These are phyloP conservation scores for Aspergillus tubingensis DNA, from an alignment of 2,329 filamentous ascomycete genomes.

Conservation along the genomic window DNA sequence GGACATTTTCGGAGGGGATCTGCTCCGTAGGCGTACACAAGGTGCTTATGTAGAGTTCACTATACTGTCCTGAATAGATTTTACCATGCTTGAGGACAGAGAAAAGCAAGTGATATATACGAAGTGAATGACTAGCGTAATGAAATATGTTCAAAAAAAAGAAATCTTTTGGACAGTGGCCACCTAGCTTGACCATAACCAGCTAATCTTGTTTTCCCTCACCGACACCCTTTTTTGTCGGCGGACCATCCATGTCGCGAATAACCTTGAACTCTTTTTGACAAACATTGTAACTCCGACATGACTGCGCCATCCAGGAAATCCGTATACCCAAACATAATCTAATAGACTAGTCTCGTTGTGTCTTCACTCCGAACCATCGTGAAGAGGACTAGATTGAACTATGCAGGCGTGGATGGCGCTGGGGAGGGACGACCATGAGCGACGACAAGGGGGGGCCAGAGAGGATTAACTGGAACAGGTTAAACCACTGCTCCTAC, in stretches of 20 bases:
- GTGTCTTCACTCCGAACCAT: constrained; percentile 11
- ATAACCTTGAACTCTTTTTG: constrained; percentile 20
- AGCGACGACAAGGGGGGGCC: constrained; percentile 17
- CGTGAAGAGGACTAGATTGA: constrained; percentile 13
- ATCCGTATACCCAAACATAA: constrained; percentile 17
- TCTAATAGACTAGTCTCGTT: constrained; percentile 8
- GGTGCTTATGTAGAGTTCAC: too few relatives aligned
- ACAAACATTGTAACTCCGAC: constrained; percentile 21
- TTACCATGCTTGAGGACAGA: not conserved
- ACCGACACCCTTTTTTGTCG: constrained; percentile 11
- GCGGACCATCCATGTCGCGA: constrained; percentile 19
- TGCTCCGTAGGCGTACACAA: too few relatives aligned
- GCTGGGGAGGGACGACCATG: constrained; percentile 16
- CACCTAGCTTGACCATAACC: constrained; percentile 60
- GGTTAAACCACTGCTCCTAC: constrained; percentile 17
- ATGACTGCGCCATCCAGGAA: constrained; percentile 22
- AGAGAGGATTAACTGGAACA: not conserved
- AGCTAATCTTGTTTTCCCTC: constrained; percentile 21
- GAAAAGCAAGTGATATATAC: not conserved
- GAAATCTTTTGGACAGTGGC: constrained; percentile 48
- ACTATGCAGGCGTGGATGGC: constrained; percentile 7
- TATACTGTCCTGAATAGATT: too few relatives aligned
- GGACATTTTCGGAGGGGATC: too few relatives aligned
- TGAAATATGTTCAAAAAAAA: not conserved
- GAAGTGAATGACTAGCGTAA: not conserved